Base-by-base conservation (phyloP, 345 rosid genomes). In the Mangifera indica region DNA sequence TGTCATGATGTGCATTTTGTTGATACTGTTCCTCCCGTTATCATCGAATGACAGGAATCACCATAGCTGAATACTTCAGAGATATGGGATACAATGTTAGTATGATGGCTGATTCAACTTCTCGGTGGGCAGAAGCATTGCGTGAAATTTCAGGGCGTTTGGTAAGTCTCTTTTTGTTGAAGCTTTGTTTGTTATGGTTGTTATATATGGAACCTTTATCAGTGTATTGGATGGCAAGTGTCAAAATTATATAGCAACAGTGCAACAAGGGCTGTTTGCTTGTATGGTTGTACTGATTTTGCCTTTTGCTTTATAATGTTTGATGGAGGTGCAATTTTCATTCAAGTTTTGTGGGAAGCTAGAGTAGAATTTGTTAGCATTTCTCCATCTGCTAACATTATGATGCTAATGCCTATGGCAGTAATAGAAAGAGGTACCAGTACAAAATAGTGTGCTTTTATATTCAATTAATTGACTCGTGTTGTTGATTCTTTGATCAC, bases 101-200 rank as follows among this genome's bases (percentile, higher is more conserved):
- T 81, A 93, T 96, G 99, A 93, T 96, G 99, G 99, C 97, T 68
- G 98, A 96, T 87, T 96, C 95, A 63, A 96, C 99, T 8, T 96
- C 99, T 75, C 97, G 98, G 25, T 93, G 99, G 99, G 99, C 97
- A 79, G 98, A 96, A 86, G 98, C 99, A 77, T 79, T 96, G 89
- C 92, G 97, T 85, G 98, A 96, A 91, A 96, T 96, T 82, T 96
- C 97, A 77, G 99, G 99, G 74, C 97, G 98, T 9, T 81, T 96
- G 97, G 98, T 96, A 80, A 71, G 81, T 13, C 62, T 20, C 77
- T 80, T 25, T 32, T 51, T 15, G 67, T 11, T 42, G 9, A 42
- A 58, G 29, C 42, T 25, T n/a, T 57, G 2, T 9, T n/a, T 1
- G 42, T 37, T 24, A 42, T 24, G 37, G 18, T 56, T 22, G 22